These are phyloP conservation scores for Coniochaeta prunicola DNA, from an alignment of 2,329 filamentous ascomycete genomes.

Conservation along the genomic window DNA sequence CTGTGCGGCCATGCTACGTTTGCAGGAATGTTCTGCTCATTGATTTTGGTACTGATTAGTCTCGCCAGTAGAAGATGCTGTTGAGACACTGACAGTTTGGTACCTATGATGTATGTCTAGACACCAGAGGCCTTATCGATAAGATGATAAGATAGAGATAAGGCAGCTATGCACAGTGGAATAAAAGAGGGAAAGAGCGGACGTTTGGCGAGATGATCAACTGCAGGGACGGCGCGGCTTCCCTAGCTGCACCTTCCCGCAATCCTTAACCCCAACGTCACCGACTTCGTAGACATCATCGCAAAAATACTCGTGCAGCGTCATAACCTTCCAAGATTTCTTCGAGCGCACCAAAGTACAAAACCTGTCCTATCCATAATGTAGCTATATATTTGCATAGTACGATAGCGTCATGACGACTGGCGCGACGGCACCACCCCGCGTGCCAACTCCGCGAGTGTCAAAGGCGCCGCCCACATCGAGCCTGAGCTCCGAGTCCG, in stretches of 20 bases:
- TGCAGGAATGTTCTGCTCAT: neutral
- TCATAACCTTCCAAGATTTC: neutral
- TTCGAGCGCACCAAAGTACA: neutral
- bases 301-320: neutral
- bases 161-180: neutral
- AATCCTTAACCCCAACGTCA: neutral
- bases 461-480: slow-evolving; percentile 13
- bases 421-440: slow-evolving; percentile 1
- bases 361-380: neutral
- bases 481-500: slow-evolving; percentile 17
- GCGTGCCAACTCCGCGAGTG: slow-evolving; percentile 7
- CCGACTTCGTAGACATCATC: neutral
- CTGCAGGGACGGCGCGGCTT: neutral
- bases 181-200: neutral
- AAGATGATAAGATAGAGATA: neutral
- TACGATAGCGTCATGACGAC: slow-evolving; percentile 1
- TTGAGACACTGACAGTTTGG: neutral
- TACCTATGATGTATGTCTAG: too few relatives aligned
- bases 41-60: neutral
- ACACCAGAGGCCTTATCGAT: neutral
- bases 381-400: neutral
- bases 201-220: neutral
- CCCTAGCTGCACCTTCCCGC: neutral
- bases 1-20: neutral
- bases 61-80: neutral